Percentiles rank a stretch among this genome's conserved stretches.
phyloP scores from a whole-genome alignment of 768 basidiomycete species.

The Pseudohyphozyma bogoriensis region DNA sequence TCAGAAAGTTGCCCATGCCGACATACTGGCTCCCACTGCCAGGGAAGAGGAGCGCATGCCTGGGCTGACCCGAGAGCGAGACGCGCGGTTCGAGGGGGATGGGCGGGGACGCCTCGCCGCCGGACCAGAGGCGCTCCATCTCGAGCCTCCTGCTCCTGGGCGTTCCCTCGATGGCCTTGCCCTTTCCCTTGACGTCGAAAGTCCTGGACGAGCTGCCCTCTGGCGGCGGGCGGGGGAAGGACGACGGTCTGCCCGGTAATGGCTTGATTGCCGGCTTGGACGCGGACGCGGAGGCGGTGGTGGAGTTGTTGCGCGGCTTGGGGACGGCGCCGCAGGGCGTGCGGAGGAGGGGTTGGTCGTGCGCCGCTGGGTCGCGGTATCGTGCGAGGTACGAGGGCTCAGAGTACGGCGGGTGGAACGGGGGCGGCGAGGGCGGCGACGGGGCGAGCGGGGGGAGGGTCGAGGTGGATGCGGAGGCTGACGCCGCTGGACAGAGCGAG shows the following conservation, averaged over 20 bases:
- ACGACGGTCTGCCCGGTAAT: neutral
- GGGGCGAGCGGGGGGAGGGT: conserved; percentile 6
- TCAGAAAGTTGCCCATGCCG: conserved; percentile 25
- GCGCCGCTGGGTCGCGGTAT: conserved; percentile 12
- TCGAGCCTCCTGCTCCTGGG: conserved; percentile 21
- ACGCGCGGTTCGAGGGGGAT: conserved; percentile 15
- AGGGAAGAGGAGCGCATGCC: conserved; percentile 31
- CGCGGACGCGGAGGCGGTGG: neutral
- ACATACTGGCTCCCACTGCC: conserved; percentile 33
- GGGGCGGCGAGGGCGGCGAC: neutral
- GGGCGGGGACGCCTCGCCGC: conserved; percentile 20
- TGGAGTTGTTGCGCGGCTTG: neutral
- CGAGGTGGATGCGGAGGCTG: neutral
- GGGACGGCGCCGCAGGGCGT: neutral
- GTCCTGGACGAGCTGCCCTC: neutral
- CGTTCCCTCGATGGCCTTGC: neutral
- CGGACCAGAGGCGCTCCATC: conserved; percentile 25
- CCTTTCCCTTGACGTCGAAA: conserved; percentile 1
- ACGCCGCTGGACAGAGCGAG: conserved; percentile 3
- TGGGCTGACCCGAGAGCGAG: conserved; percentile 3
- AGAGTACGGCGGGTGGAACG: conserved; percentile 12
- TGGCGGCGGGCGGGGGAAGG: neutral
- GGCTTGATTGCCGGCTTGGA: neutral
- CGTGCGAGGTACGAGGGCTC: conserved; percentile 20
- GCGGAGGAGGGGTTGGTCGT: conserved; percentile 11